Conservation (phyloP, 108 stramenopile species). For the Fragilariopsis cylindrus region DNA sequence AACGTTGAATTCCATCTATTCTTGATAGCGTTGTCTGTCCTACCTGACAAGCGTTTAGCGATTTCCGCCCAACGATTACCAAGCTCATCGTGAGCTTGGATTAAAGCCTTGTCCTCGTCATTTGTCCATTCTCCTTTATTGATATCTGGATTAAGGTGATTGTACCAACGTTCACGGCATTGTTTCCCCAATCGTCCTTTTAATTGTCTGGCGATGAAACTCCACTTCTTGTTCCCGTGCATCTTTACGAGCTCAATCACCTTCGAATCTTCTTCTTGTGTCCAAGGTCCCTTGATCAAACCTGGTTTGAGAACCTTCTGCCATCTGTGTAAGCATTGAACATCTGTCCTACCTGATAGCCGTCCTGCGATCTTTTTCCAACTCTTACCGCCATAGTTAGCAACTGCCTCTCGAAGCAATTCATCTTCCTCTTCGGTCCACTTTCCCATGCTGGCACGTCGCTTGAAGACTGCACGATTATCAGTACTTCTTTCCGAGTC, state of each 20-base stretch:
- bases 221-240: slow-evolving; percentile 91
- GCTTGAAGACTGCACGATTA: slow-evolving; percentile 51
- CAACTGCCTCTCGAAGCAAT: slow-evolving; percentile 80
- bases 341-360: slow-evolving; percentile 85
- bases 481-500: slow-evolving; percentile 10
- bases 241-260: slow-evolving; percentile 69
- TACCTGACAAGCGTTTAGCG: slow-evolving; percentile 88
- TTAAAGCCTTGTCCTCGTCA: slow-evolving; percentile 85
- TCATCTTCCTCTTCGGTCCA: slow-evolving; percentile 87
- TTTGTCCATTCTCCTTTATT: slow-evolving; percentile 93
- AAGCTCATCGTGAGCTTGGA: slow-evolving; percentile 70
- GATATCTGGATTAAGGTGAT: slow-evolving; percentile 96
- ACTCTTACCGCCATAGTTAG: slow-evolving; percentile 81
- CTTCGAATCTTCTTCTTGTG: slow-evolving; percentile 90
- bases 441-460: slow-evolving; percentile 85
- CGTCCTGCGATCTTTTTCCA: slow-evolving; percentile 93
- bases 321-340: slow-evolving; percentile 99
- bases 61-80: slow-evolving; percentile 98
- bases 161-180: slow-evolving; percentile 99
- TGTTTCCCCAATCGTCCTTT: slow-evolving; percentile 96
- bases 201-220: slow-evolving; percentile 88
- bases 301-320: slow-evolving; percentile 98
- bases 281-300: slow-evolving; percentile 97
- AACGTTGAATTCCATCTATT: slow-evolving; percentile 95
- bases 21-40: slow-evolving; percentile 99